Base-by-base conservation (phyloP, 352 stramenopile genomes). In the Pythium sukuiense region DNA sequence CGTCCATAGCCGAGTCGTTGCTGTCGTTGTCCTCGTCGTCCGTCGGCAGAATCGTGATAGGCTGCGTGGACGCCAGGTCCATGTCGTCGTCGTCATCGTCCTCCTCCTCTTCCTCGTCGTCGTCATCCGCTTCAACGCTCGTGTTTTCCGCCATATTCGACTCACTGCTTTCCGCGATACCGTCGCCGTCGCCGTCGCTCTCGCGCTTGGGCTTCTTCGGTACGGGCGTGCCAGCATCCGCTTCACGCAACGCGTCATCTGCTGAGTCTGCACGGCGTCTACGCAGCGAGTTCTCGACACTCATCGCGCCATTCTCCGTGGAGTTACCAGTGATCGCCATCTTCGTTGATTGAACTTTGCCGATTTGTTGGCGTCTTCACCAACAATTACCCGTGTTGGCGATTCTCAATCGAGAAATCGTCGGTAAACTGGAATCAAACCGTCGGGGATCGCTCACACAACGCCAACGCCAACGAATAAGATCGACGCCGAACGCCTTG, bases 11-110 rank as follows among this genome's bases (percentile, higher is more conserved):
- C 30, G 55, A 63, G 30, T 60, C 57, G 37, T 61, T 59, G 64
- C 63, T 29, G 20, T 71, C 55, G 8, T 70, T 55, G 12, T 59
- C 39, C 12, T 66, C 64, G n/a, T 71, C 57, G 29, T 64, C 65
- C 3, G 27, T 37, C n/a, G 58, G 57, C 20, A 63, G 53, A 18
- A 63, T 55, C n/a, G 65, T 56, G 0, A 52, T 59, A 5, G 55
- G 59, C 46, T 72, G 59, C 18, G 49, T 62, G 0, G 63, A 33
- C 30, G 55, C 48, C 27, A 65, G 61, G 1, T 69, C 66, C 55
- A 69, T 63, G 41, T 65, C 66, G 48, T 73, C 67, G 5, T 63
- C 67, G 27, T 69, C 56, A 24, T 57, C 56, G 9, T 63, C 52
- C 14, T 68, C 52, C 14, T 68, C 55, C 9, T 49, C n/a, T 30